Base-by-base conservation (phyloP, 2,329 filamentous ascomycete species). In the Cytospora leucostoma region DNA sequence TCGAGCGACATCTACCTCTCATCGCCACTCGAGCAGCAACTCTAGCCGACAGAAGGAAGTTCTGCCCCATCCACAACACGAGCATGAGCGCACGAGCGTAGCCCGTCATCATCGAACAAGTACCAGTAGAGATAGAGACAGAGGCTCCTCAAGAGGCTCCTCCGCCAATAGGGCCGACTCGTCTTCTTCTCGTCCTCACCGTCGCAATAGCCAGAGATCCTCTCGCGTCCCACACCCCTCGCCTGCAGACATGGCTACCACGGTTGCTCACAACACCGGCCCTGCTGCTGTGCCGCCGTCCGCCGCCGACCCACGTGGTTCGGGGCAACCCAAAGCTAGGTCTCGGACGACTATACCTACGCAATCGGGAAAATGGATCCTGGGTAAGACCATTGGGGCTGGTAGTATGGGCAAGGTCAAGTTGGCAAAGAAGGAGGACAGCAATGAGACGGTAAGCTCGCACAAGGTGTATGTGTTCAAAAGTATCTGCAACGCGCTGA, bases 321-420 rank as follows among this genome's bases (percentile, higher is more conserved):
- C 79, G 13, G 77, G 78, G 52, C 82, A 83, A 70, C 59, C 61
- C 50, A 81, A 82, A 69, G 79, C 81, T 65, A 83, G 83, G 69
- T 83, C 85, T 61, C 82, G 87, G 71, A 97, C 94, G 13, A 94
- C 91, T 49, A 96, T 99, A 73, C 91, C 91, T 58, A 93, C 93
- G 3, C 88, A 90, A 54, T 93, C 93, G 13, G 95, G 95, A 63
- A 92, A 93, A 80, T 99, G 94, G 93, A 88, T 93, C 62, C 82
- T 99, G 59, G 94, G 94, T 65, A 98, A 98, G 82, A 98, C 95
- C 4, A 95, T 99, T 71, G 95, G 95, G 65, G 93, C 93, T 59
- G 95, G 95, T 57, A 98, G 94, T 76, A 99, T 99, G 95, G 95
- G 95, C 68, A 98, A 98, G 77, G 95, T 99, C 67, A 98, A 98